Base-by-base conservation (phyloP, 352 stramenopile genomes). In the Phytophthora colocasiae region DNA sequence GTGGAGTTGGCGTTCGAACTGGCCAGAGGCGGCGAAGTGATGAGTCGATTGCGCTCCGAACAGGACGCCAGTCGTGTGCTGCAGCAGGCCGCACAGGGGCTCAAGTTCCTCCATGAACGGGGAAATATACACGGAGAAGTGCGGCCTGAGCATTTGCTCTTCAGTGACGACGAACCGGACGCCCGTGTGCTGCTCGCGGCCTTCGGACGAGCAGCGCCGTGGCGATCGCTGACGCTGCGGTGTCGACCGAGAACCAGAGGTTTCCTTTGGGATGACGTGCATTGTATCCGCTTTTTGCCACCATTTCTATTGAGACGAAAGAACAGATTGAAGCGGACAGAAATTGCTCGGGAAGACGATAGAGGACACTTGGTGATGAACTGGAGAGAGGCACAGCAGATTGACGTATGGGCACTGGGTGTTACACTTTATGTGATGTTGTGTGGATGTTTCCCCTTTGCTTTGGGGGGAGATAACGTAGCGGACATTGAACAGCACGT, bases 1-100 rank as follows among this genome's bases (percentile, higher is more conserved):
- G 63, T 93, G 11, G 83, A 92, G 63, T 79, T 95, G 55, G 83
- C 80, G 39, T 95, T 95, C 41, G 85, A 95, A 57, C 59, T 95
- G 47, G 83, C 85, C 6, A 62, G 76, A 48, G 82, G 87, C 19
- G 85, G 87, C 17, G 64, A 91, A 24, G 85, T 92, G 17, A 64
- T 93, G 55, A 55, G 66, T 8, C 76, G 74, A 24, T 41, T 92
- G 32, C 71, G 12, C 53, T 88, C 75, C 6, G 85, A 93, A 62
- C 62, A 54, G 14, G 83, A 93, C 64, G 62, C 82, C 45, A 91
- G 82, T 38, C 77, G 71, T 38, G 76, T 84, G 19, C 40, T 90
- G 36, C 73, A 71, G 8, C 69, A 80, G 44, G 73, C 81, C 17
- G 74, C 75, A 0, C 61, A 66, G 1, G 87, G 83, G 0, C 56